Evolutionary conservation across 192 early-diverging fungal species (phyloP).

Genomic region (Coemansia furcata): DNA sequence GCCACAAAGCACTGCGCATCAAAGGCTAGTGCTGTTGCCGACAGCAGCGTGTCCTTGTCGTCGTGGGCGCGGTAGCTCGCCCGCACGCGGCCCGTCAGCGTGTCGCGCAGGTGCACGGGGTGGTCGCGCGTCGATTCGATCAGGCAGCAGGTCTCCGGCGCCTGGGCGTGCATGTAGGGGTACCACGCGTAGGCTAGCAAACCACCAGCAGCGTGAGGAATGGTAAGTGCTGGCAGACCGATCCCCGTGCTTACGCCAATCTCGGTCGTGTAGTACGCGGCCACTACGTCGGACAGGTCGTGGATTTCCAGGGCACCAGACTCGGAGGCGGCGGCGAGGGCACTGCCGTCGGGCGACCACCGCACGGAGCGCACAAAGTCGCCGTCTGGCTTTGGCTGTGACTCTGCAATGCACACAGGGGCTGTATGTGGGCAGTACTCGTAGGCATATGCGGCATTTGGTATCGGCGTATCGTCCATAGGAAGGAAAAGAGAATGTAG

Average conservation of each 20-base stretch:
- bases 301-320: slow-evolving; percentile 28
- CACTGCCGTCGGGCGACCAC: slow-evolving; percentile 51
- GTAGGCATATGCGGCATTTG: slow-evolving; percentile 15
- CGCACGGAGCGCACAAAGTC: slow-evolving; percentile 13
- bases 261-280: slow-evolving; percentile 1
- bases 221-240: not conserved
- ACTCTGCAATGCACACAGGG: slow-evolving; percentile 13
- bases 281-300: not conserved
- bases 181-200: slow-evolving; percentile 33
- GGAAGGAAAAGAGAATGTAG: not conserved
- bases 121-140: slow-evolving; percentile 68
- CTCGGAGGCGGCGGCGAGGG: slow-evolving; percentile 24
- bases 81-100: slow-evolving; percentile 46
- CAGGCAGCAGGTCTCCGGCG: slow-evolving; percentile 63
- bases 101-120: slow-evolving; percentile 76
- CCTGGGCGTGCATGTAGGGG: slow-evolving; percentile 26
- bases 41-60: slow-evolving; percentile 62
- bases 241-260: too few species aligned
- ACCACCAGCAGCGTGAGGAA: not conserved
- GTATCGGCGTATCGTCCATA: not conserved
- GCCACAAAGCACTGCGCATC: slow-evolving; percentile 62
- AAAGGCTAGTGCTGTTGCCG: slow-evolving; percentile 67
- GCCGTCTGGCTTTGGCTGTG: not conserved
- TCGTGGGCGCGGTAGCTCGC: slow-evolving; percentile 67
- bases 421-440: slow-evolving; percentile 6